phyloP scores from a whole-genome alignment of 2,329 filamentous ascomycete genomes.

The Thermothelomyces thermophilus region DNA sequence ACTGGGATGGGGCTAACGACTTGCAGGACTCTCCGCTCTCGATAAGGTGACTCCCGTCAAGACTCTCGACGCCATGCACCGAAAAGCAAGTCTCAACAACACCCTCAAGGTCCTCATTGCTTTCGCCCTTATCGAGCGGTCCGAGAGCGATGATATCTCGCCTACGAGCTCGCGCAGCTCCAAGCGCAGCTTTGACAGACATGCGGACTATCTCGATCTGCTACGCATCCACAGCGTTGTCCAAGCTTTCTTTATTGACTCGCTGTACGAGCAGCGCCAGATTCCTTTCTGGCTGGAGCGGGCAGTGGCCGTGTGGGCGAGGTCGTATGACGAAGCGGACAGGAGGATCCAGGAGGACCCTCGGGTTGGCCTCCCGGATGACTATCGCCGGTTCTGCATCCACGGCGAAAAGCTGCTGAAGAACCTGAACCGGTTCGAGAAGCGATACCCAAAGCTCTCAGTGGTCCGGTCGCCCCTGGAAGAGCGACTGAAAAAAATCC shows the following conservation, averaged over 20 bases:
- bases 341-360: conserved; percentile 37
- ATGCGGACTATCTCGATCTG: conserved; percentile 42
- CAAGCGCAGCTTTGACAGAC: conserved; percentile 33
- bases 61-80: conserved; percentile 34
- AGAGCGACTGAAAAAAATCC: conserved; percentile 33
- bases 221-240: conserved; percentile 46
- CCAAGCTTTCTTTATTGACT: conserved; percentile 46
- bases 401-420: conserved; percentile 43
- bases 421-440: conserved; percentile 37
- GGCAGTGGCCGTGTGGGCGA: conserved; percentile 42
- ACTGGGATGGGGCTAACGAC: too few species aligned
- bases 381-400: conserved; percentile 46
- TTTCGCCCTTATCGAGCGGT: conserved; percentile 47
- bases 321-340: conserved; percentile 42
- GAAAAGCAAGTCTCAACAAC: conserved; percentile 37
- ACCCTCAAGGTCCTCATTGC: conserved; percentile 45
- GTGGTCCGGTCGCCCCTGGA: conserved; percentile 32
- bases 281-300: conserved; percentile 44
- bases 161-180: conserved; percentile 37
- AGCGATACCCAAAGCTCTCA: conserved; percentile 27
- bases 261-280: conserved; percentile 36
- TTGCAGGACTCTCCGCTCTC: conserved; percentile 38
- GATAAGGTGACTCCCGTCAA: conserved; percentile 42
- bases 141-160: conserved; percentile 38
- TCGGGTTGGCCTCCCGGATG: conserved; percentile 41